phyloP scores from a whole-genome alignment of 2,329 filamentous ascomycete genomes.

The Trichoderma endophyticum region DNA sequence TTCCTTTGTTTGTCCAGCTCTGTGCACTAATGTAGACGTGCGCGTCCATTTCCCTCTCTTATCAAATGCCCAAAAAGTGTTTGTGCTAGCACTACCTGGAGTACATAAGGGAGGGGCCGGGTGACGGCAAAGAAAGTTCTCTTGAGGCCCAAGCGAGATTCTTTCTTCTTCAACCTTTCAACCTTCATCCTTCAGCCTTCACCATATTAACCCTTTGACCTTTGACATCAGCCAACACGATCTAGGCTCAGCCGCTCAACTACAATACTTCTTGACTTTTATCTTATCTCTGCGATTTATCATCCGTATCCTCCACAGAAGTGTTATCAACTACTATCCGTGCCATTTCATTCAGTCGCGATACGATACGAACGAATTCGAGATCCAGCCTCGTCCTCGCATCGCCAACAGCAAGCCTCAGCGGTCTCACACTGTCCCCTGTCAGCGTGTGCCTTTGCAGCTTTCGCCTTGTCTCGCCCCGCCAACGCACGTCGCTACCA shows the following conservation, averaged over 20 bases:
- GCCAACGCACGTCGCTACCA: constrained; percentile 1
- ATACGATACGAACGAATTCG: not conserved
- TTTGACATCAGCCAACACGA: not conserved
- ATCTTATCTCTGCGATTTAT: not conserved
- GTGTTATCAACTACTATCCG: not conserved
- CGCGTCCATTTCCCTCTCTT: not conserved
- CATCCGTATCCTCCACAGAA: not conserved
- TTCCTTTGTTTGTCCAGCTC: not conserved
- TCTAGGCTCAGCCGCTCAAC: not conserved
- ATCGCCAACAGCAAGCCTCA: not conserved
- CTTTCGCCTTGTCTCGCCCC: not conserved
- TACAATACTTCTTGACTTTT: not conserved
- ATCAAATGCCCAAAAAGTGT: not conserved
- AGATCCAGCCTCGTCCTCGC: not conserved
- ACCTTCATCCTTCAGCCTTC: not conserved
- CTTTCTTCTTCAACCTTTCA: constrained; percentile 5
- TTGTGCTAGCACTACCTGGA: not conserved
- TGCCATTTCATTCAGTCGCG: not conserved
- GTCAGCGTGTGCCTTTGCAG: not conserved
- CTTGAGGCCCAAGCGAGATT: constrained; percentile 2
- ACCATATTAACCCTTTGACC: not conserved
- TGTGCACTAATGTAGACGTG: not conserved
- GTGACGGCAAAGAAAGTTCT: not conserved
- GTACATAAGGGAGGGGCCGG: not conserved
- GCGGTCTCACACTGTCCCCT: not conserved